Percentiles rank a stretch among this genome's conserved stretches.
phyloP scores from a whole-genome alignment of 2,329 filamentous ascomycete species.

The Paraconiothyrium brasiliense region DNA sequence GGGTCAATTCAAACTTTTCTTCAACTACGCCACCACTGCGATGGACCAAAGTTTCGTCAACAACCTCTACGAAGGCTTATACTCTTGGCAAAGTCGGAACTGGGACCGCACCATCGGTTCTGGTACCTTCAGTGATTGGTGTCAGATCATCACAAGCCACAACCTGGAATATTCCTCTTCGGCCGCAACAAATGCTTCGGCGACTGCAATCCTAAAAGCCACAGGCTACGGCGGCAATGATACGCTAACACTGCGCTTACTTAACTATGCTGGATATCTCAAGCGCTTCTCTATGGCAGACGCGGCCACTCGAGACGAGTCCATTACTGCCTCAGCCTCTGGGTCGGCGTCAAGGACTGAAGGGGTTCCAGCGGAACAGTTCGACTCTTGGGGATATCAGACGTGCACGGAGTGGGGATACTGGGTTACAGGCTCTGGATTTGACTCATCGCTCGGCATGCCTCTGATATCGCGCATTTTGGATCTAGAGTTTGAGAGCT shows the following conservation, averaged over 20 bases:
- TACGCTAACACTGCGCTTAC: neutral
- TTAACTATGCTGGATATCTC: conserved; percentile 4
- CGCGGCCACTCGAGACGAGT: conserved; percentile 35
- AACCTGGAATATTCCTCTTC: neutral
- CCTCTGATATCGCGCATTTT: conserved; percentile 78
- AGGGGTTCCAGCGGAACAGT: conserved; percentile 22
- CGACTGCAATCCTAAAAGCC: neutral
- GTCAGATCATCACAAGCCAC: conserved; percentile 54
- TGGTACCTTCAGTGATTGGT: conserved; percentile 58
- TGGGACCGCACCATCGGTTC: conserved; percentile 11
- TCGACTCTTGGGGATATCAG: conserved; percentile 64
- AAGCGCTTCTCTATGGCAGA: neutral
- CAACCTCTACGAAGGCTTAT: conserved; percentile 55
- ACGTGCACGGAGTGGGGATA: conserved; percentile 72
- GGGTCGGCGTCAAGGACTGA: conserved; percentile 51
- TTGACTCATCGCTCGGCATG: conserved; percentile 61
- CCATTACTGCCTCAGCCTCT: conserved; percentile 33
- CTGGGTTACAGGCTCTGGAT: conserved; percentile 76
- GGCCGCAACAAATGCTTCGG: neutral
- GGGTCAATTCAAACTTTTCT: conserved; percentile 60
- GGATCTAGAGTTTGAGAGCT: conserved; percentile 68
- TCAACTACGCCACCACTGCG: conserved; percentile 60
- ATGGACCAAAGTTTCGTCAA: conserved; percentile 63
- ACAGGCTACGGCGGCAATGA: conserved; percentile 1
- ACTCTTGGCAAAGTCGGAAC: conserved; percentile 60